phyloP scores from a whole-genome alignment of 495 filamentous ascomycete species.

The Stereocaulon alpinum region DNA sequence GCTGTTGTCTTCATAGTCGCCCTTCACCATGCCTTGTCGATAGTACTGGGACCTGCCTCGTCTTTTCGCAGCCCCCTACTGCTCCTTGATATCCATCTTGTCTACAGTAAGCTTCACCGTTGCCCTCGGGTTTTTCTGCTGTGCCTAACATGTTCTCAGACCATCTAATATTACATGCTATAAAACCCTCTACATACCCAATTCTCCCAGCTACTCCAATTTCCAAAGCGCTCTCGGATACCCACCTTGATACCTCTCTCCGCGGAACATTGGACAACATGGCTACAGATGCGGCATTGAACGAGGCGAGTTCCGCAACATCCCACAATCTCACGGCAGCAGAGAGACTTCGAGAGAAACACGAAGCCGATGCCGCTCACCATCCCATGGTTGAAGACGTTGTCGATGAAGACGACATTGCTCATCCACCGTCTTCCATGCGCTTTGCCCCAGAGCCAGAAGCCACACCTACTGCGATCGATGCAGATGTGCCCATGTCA shows the following conservation, averaged over 20 bases:
- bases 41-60: neutral
- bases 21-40: neutral
- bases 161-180: neutral
- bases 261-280: neutral
- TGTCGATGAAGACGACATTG: constrained; percentile 66
- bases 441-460: constrained; percentile 2
- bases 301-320: constrained; percentile 30
- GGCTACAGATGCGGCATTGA: constrained; percentile 29
- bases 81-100: neutral
- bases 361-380: constrained; percentile 55
- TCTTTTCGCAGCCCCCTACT: too few relatives aligned
- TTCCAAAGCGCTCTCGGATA: neutral
- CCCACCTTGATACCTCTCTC: neutral
- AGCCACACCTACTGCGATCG: constrained; percentile 2
- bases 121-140: neutral
- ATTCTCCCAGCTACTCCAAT: neutral
- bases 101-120: neutral
- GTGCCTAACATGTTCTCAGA: neutral
- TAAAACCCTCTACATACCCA: neutral
- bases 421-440: constrained; percentile 44
- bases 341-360: constrained; percentile 68
- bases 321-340: constrained; percentile 43
- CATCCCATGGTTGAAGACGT: constrained; percentile 67
- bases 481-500: constrained; percentile 29
- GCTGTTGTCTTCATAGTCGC: neutral